These are phyloP conservation scores for Tetrastigma voinierianum DNA, from an alignment of 164 flowering plant species.

Conservation along the genomic window DNA sequence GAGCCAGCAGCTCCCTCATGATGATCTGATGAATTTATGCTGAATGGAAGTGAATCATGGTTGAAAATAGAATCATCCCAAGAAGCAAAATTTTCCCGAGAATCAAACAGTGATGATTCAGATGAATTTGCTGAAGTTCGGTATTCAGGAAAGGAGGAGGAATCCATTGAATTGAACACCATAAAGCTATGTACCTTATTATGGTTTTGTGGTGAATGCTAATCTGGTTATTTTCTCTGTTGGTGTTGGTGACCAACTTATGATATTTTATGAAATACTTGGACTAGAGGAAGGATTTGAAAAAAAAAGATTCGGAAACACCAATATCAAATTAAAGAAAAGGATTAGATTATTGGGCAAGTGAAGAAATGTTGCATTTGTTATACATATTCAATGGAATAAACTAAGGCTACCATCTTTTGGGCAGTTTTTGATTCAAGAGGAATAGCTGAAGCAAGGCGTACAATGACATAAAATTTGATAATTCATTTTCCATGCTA, in stretches of 20 bases:
- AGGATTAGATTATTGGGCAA: constrained; percentile 8
- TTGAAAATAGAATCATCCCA: constrained; percentile 18
- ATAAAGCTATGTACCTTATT: too few species aligned
- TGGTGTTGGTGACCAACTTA: too few species aligned
- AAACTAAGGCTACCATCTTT: too few species aligned
- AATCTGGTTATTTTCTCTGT: too few species aligned
- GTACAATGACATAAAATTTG: not conserved
- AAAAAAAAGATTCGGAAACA: not conserved
- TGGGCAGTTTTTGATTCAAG: not conserved
- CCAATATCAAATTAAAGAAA: not conserved
- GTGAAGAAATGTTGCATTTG: not conserved
- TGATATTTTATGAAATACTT: not conserved
- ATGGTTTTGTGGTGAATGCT: too few species aligned
- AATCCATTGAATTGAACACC: constrained; percentile 12
- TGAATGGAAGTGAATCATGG: constrained; percentile 26
- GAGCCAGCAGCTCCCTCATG: constrained; percentile 8
- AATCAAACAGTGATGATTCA: constrained; percentile 13
- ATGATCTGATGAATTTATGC: constrained; percentile 25
- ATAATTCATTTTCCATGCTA: not conserved
- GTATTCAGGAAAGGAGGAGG: constrained; percentile 3
- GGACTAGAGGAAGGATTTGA: not conserved
- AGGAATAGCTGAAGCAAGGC: constrained; percentile 18
- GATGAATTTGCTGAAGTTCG: constrained; percentile 12
- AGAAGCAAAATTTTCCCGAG: constrained; percentile 14
- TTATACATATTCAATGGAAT: too few species aligned